Evolutionary conservation across 148 eudicot genomes (phyloP).

Genomic region (Chenopodium berlandieri): DNA sequence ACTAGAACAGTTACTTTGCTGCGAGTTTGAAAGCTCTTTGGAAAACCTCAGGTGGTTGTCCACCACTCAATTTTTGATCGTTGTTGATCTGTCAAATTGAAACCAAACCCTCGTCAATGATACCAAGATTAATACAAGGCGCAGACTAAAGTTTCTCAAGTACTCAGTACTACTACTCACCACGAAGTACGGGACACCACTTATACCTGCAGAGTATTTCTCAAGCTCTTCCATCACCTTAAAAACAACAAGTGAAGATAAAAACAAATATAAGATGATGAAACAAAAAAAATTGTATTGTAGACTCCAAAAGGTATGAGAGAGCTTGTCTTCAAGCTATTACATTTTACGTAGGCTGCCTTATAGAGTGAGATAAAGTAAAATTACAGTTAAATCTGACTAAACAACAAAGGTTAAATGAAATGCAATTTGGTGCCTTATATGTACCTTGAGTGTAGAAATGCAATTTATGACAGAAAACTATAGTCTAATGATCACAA

Average conservation of each 20-base stretch:
- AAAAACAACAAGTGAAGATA: slow-evolving; percentile 2
- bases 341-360: neutral
- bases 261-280: neutral
- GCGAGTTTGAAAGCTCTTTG: slow-evolving; percentile 59
- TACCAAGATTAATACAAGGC: neutral
- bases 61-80: slow-evolving; percentile 69
- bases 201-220: slow-evolving; percentile 54
- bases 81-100: slow-evolving; percentile 63
- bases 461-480: neutral
- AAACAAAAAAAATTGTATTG: neutral
- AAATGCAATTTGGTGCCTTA: neutral
- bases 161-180: slow-evolving; percentile 43
- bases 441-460: neutral
- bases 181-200: slow-evolving; percentile 69
- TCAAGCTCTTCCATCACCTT: slow-evolving; percentile 78
- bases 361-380: neutral
- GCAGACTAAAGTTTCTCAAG: neutral
- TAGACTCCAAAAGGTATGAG: neutral
- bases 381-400: neutral
- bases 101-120: neutral
- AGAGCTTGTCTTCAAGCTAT: neutral
- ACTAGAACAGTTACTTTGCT: slow-evolving; percentile 21
- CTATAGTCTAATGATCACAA: neutral
- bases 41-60: slow-evolving; percentile 76
- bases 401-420: no score